Evolutionary conservation across 106 monocot species (phyloP), one percentile per base, ranked within the genome.

Genomic region (Dendrobium officinale): DNA sequence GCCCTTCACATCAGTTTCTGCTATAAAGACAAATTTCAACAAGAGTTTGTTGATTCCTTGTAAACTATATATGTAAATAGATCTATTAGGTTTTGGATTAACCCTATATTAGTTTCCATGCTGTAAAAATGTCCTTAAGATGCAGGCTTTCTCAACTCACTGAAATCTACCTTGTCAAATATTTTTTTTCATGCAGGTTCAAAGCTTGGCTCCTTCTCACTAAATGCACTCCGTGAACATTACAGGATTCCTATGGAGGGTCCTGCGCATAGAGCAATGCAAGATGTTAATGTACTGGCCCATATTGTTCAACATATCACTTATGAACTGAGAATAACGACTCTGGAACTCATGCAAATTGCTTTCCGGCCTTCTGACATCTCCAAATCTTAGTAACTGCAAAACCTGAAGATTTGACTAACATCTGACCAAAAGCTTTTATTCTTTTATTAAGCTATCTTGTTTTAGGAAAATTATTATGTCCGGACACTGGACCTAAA

Each of bases 251-350:
- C 81, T 74, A 70, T 83, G 58, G 82, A 74, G 7, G 94, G 94
- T 54, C 83, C 80, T 43, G 90, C 91, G 37, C 98, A 98, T 55
- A 88, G 92, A 77, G 98, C 94, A 9, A 95, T 98, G 98, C 86
- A 86, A 67, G 98, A 98, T 80, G 98, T 92, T 3, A 86, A 67
- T 5, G 82, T 79, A 31, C 73, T 98, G 72, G 86, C 85, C 9
- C 79, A 79, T 73, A 87, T 98, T 4, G 86, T 91, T 44, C 90
- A 91, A 79, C 87, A 79, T 61, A 84, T 92, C 45, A 92, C 98
- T 13, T 91, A 84, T 75, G 88, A 90, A 16, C 88, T 95, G 55
- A 95, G 92, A 77, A 33, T 92, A 47, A 84, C 91, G 0, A 67
- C 84, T 67, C 80, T 85, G 0, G 89, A 92, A 22, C 84, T 98